Evolutionary conservation across 768 basidiomycete species (phyloP), one percentile per base, ranked within the genome.

Genomic region (Dictyophora rubrovolvata): DNA sequence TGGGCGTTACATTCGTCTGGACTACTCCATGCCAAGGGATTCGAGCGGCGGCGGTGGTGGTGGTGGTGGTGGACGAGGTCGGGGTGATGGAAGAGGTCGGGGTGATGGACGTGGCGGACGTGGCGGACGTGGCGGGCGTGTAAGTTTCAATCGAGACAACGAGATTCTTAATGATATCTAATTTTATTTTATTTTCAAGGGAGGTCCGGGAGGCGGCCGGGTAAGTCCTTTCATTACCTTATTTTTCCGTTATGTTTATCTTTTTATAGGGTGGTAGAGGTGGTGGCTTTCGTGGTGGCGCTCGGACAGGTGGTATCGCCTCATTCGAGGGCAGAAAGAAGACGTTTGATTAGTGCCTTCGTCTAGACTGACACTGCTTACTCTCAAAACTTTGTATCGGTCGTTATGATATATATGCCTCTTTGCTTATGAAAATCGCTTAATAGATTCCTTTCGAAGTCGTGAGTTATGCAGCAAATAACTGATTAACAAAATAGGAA

Each of bases 1-100:
- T 34, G 95, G 95, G 5, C 83, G 96, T 54, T 65, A 73, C 28
- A 75, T 95, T 62, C 80, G 95, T 55, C 71, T 97, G 49, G 94
- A 98, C 73, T 93, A 79, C 74, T 87, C 89, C 21, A 86, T 88
- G 67, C 92, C 91, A 11, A 76, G 89, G 65, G 87, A 90, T 65
- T 70, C 71, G 36, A 73, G 75, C 51, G 83, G 80, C 56, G 81
- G 81, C 12, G 77, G 77, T 3, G 69, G 72, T 16, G 75, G 81
- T 17, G 76, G 78, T 49, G 71, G 74, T 60, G 73, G 77, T 9
- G 65, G 67, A 10, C 66, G 71, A 21, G 61, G 64, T 5, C 51
- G 53, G 23, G 59, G 67, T 7, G 59, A 67, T 17, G 54, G 77
- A 1, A 68, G 72, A 14, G 75, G 80, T 16, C 76, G 78, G 49